These are phyloP conservation scores for Beverwykella pulmonaria DNA, from an alignment of 495 filamentous ascomycete species.

Conservation along the genomic window DNA sequence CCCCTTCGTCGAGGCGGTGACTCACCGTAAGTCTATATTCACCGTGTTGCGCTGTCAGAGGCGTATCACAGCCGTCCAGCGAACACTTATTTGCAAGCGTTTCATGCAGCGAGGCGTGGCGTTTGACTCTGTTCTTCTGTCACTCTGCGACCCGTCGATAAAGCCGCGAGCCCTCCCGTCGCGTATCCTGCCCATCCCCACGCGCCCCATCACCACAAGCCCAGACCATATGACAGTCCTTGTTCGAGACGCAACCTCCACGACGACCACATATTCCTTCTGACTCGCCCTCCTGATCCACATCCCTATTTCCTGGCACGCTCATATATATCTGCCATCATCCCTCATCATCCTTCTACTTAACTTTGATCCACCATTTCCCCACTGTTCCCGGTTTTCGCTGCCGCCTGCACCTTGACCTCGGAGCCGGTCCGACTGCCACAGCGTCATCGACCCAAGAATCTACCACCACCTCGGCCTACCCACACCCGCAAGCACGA, in stretches of 20 bases:
- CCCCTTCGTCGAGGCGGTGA: conserved; percentile 25
- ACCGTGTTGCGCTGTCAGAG: conserved; percentile 25
- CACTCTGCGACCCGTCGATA: conserved; percentile 1
- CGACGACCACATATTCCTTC: conserved; percentile 18
- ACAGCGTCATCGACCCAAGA: background rate
- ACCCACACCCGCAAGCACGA: background rate
- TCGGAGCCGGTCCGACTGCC: conserved; percentile 4
- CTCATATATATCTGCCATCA: conserved; percentile 12
- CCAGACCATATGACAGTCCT: conserved; percentile 26
- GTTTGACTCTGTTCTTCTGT: conserved; percentile 12
- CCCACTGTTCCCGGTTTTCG: conserved; percentile 9
- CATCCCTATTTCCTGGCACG: background rate
- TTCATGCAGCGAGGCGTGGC: conserved; percentile 35
- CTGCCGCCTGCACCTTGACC: background rate
- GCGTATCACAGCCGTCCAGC: conserved; percentile 22
- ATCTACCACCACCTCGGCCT: conserved; percentile 3
- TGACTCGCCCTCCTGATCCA: conserved; percentile 30
- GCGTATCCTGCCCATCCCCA: conserved; percentile 18
- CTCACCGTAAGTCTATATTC: conserved; percentile 32
- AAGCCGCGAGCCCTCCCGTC: background rate
- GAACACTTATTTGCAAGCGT: conserved; percentile 7
- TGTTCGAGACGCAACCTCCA: conserved; percentile 31
- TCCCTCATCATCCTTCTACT: background rate
- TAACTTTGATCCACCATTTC: background rate
- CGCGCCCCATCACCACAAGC: background rate